These are phyloP conservation scores for Tritrichomonas foetus DNA, from an alignment of 208 protist species.

Conservation along the genomic window DNA sequence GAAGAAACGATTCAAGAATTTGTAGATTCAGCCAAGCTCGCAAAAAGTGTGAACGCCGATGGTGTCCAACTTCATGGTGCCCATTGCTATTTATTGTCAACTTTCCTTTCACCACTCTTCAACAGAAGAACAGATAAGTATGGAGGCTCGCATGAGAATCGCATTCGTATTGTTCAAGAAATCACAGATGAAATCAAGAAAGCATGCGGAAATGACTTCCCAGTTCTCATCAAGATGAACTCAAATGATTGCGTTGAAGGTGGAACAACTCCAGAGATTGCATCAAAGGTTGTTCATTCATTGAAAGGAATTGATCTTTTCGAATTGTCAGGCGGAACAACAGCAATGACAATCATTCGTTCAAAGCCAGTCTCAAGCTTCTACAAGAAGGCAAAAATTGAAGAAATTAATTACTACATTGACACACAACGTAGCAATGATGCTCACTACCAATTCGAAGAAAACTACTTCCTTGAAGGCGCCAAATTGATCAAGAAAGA, in stretches of 20 bases:
- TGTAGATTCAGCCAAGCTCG: background rate
- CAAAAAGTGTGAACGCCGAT: background rate
- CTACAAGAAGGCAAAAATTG: no score
- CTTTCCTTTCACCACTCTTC: background rate
- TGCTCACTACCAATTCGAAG: no score
- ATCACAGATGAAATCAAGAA: background rate
- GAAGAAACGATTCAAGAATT: slow-evolving; percentile 18
- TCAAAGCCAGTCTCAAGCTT: no score
- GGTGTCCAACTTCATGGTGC: slow-evolving; percentile 26
- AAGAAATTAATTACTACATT: no score
- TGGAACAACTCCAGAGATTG: background rate
- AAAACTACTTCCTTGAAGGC: no score
- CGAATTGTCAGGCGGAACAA: slow-evolving; percentile 19
- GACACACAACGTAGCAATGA: no score
- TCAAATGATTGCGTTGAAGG: background rate
- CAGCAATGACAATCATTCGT: no score
- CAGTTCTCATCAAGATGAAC: background rate
- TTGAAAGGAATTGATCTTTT: background rate
- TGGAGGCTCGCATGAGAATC: background rate
- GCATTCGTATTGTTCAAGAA: background rate
- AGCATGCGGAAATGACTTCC: background rate
- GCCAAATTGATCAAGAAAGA: no score
- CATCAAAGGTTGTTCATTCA: background rate
- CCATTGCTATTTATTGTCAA: slow-evolving; percentile 19
- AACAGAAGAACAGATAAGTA: slow-evolving; percentile 20